Evolutionary conservation across 1,284 basidiomycete genomes (phyloP), one percentile per base, ranked within the genome.

Genomic region (Trichosporon ovoides): DNA sequence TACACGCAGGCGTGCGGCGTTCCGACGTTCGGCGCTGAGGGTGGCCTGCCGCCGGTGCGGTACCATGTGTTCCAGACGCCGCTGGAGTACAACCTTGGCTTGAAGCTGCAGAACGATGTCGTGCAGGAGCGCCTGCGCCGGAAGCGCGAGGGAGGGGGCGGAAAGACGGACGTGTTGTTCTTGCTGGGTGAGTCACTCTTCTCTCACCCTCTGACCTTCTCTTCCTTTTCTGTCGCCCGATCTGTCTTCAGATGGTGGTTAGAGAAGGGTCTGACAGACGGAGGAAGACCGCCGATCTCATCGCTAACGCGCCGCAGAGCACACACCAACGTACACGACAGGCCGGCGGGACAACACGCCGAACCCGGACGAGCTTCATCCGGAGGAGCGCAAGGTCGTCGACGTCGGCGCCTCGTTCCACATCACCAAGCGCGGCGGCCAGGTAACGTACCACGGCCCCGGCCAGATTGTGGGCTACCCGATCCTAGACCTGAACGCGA

Each of bases 381-480:
- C 79, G 37, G 91, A 95, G 69, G 83, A 85, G 36, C 71, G 76
- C 37, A 84, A 89, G 51, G 80, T 96, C 28, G 83, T 80, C 10
- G 78, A 79, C 14, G 81, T 92, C 22, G 92, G 94, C 16, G 94
- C 95, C 0, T 91, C 95, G 70, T 95, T 95, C 72, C 83, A 88
- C 38, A 80, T 84, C 34, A 87, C 93, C 2, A 83, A 85, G 62
- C 83, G 96, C 59, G 95, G 95, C 11, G 95, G 95, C 1, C 87
- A 97, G 76, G 83, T 93, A 56, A 99, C 96, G 2, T 99, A 92
- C 76, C 96, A 99, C 75, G 96, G 96, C 0, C 95, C 95, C 0
- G 96, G 96, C 2, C 96, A 99, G 77, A 81, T 99, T 62, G 89
- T 97, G 13, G 96, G 92, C 34, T 99, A 99, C 72, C 91, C 93